Conservation (phyloP, 2,329 filamentous ascomycete genomes). For the Colletotrichum simmondsii region DNA sequence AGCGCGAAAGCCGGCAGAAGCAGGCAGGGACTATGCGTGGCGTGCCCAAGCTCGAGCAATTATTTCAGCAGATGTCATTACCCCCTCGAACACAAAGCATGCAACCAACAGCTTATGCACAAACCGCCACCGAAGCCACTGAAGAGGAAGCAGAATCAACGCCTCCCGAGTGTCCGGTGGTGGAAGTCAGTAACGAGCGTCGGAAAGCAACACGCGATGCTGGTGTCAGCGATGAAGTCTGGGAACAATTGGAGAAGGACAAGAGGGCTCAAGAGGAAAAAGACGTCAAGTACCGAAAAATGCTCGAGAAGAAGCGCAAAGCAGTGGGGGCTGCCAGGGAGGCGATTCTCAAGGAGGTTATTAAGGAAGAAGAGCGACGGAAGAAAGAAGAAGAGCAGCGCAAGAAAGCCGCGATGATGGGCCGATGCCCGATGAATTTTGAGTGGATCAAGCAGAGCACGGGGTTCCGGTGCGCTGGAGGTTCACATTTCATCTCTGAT, state of each 20-base stretch:
- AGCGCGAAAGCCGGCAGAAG: slow-evolving; percentile 21
- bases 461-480: slow-evolving; percentile 73
- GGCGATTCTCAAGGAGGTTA: slow-evolving; percentile 47
- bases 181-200: slow-evolving; percentile 22
- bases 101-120: not conserved
- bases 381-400: slow-evolving; percentile 51
- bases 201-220: slow-evolving; percentile 56
- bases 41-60: not conserved
- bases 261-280: slow-evolving; percentile 47
- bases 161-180: not conserved
- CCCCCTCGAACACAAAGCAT: not conserved
- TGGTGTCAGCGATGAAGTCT: slow-evolving; percentile 68
- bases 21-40: not conserved
- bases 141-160: not conserved
- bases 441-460: slow-evolving; percentile 68
- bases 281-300: slow-evolving; percentile 48
- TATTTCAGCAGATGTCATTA: not conserved
- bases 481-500: slow-evolving; percentile 65
- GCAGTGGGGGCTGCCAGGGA: slow-evolving; percentile 45
- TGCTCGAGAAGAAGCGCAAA: slow-evolving; percentile 44
- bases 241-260: slow-evolving; percentile 65
- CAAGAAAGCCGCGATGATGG: slow-evolving; percentile 62
- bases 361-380: slow-evolving; percentile 51
- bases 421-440: slow-evolving; percentile 66
- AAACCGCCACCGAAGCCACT: not conserved